These are phyloP conservation scores for Scalesia atractyloides DNA, from an alignment of 129 eudicot genomes.

Conservation along the genomic window DNA sequence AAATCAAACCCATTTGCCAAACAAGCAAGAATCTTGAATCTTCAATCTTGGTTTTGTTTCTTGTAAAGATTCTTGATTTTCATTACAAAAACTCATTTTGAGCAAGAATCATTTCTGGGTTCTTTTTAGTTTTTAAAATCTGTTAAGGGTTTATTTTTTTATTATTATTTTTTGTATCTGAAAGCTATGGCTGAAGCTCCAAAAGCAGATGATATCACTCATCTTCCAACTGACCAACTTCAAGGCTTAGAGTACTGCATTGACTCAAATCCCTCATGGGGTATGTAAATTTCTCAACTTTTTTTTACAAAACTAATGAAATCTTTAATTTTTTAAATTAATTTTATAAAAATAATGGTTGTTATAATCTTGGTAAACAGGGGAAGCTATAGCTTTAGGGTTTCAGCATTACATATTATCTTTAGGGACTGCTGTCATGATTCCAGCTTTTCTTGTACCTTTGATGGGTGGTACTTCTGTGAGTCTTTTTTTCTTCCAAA, in stretches of 20 bases:
- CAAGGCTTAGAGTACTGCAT: constrained; percentile 98
- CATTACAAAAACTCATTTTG: not conserved
- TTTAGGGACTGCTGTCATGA: constrained; percentile 98
- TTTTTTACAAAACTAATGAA: not conserved
- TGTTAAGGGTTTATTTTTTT: not conserved
- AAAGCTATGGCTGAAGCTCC: constrained; percentile 77
- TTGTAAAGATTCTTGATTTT: constrained; percentile 1
- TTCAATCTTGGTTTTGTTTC: not conserved
- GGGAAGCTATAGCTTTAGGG: constrained; percentile 88
- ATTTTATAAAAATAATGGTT: not conserved
- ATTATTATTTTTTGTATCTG: not conserved
- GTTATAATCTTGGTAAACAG: constrained; percentile 43
- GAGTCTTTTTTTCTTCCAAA: constrained; percentile 34
- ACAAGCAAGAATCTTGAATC: constrained; percentile 9
- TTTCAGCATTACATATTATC: constrained; percentile 96
- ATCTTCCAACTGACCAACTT: constrained; percentile 98
- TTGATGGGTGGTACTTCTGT: constrained; percentile 96
- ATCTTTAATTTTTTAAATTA: not conserved
- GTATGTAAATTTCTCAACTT: constrained; percentile 43
- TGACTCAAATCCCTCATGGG: constrained; percentile 99
- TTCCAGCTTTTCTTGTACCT: constrained; percentile 93
- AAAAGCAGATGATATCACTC: constrained; percentile 90
- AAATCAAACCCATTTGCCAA: not conserved
- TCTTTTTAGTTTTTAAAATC: too few species aligned
- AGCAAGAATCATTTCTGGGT: not conserved